phyloP scores from a whole-genome alignment of 2,329 filamentous ascomycete species.

The Aureobasidium sp. region DNA sequence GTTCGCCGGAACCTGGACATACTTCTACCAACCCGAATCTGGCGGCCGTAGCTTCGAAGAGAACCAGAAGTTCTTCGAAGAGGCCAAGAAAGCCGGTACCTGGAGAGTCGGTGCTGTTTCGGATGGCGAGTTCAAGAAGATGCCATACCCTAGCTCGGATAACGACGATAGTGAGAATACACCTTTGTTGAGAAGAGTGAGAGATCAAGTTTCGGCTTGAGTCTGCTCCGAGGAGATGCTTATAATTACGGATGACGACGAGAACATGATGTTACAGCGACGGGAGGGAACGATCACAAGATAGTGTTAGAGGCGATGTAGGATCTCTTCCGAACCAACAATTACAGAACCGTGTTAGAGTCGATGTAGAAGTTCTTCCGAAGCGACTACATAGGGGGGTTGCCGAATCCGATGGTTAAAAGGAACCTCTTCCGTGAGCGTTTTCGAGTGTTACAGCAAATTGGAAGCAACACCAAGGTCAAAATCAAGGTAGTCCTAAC shows the following conservation, averaged over 20 bases:
- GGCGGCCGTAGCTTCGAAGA: slow-evolving; percentile 52
- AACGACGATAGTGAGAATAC: slow-evolving; percentile 35
- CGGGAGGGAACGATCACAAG: not conserved
- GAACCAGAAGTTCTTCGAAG: slow-evolving; percentile 50
- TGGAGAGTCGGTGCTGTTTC: slow-evolving; percentile 48
- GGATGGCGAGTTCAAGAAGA: slow-evolving; percentile 41
- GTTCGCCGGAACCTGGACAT: slow-evolving; percentile 48
- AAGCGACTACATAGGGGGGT: too few relatives aligned
- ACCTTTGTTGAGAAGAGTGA: slow-evolving; percentile 36
- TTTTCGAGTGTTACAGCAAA: too few relatives aligned
- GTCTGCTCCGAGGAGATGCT: not conserved
- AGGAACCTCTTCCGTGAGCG: too few relatives aligned
- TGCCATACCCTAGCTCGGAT: slow-evolving; percentile 34
- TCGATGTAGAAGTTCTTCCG: too few relatives aligned
- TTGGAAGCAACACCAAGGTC: too few relatives aligned
- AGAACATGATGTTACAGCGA: not conserved
- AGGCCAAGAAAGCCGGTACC: slow-evolving; percentile 40
- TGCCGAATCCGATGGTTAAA: too few relatives aligned
- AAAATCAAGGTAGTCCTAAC: too few relatives aligned
- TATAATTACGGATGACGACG: not conserved
- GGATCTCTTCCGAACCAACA: not conserved
- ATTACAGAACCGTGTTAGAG: too few relatives aligned
- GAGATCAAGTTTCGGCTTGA: slow-evolving; percentile 29
- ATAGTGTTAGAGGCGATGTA: not conserved
- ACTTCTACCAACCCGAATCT: slow-evolving; percentile 44